phyloP scores from a whole-genome alignment of 2,329 filamentous ascomycete genomes.

The Penicillium sp. region DNA sequence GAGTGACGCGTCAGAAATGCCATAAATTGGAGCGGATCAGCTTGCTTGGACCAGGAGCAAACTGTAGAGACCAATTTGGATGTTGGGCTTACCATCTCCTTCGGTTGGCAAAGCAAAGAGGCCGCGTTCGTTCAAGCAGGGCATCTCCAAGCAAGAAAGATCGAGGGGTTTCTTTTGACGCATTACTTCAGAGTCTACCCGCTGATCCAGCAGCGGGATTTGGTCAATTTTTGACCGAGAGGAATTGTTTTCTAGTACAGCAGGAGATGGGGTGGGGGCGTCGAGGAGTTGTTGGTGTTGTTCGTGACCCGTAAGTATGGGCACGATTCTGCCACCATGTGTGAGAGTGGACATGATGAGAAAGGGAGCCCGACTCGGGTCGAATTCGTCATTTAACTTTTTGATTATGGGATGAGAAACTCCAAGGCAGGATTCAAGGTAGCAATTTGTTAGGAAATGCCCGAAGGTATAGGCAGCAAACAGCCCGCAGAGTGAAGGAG shows the following conservation, averaged over 20 bases:
- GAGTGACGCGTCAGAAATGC: constrained; percentile 29
- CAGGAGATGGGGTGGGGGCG: constrained; percentile 24
- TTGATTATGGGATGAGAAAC: background rate
- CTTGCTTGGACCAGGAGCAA: constrained; percentile 4
- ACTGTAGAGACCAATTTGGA: constrained; percentile 20
- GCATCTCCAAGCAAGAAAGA: constrained; percentile 42
- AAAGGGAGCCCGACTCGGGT: constrained; percentile 34
- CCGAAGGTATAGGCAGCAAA: constrained; percentile 18
- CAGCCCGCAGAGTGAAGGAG: constrained; percentile 29
- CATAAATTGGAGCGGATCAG: constrained; percentile 5
- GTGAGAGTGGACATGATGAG: constrained; percentile 45
- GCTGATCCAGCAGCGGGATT: constrained; percentile 23
- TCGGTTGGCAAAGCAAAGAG: constrained; percentile 63
- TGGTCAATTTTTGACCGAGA: constrained; percentile 3
- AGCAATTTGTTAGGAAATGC: constrained; percentile 8
- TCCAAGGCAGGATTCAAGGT: background rate
- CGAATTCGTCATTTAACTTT: constrained; percentile 42
- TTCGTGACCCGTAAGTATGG: constrained; percentile 42
- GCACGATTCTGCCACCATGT: constrained; percentile 48
- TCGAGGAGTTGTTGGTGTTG: constrained; percentile 22
- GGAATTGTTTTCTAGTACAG: constrained; percentile 17
- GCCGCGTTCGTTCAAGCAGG: constrained; percentile 56
- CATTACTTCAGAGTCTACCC: constrained; percentile 14
- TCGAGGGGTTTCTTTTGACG: constrained; percentile 26
- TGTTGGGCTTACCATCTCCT: constrained; percentile 61